Percentiles rank a stretch among this genome's conserved stretches.
Evolutionary conservation across 1,139 yeast species (phyloP).

Genomic region (Blastobotrys indianensis): DNA sequence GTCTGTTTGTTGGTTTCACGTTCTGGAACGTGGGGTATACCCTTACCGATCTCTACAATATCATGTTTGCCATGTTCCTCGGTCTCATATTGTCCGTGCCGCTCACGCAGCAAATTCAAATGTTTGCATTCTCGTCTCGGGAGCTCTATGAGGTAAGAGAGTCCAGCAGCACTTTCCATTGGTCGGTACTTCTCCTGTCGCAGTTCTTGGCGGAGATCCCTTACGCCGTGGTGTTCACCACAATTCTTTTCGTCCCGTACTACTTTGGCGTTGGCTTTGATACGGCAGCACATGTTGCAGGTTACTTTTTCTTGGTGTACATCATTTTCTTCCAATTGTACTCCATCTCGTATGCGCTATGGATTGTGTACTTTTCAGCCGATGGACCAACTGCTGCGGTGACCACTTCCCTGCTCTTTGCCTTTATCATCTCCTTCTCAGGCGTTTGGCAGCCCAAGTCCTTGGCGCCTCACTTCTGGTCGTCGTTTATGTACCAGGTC

Average conservation of each 20-base stretch:
- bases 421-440: conserved; percentile 50
- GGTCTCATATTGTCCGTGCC: conserved; percentile 48
- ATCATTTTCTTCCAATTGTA: conserved; percentile 52
- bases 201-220: conserved; percentile 53
- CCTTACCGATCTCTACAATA: conserved; percentile 46
- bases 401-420: conserved; percentile 46
- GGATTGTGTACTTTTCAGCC: conserved; percentile 53
- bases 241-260: conserved; percentile 47
- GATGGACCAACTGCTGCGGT: conserved; percentile 60
- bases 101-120: conserved; percentile 52
- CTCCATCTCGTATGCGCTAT: conserved; percentile 49
- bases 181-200: conserved; percentile 50
- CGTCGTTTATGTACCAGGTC: conserved; percentile 54
- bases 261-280: conserved; percentile 52
- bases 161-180: conserved; percentile 58
- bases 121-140: conserved; percentile 48
- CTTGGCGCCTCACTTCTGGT: conserved; percentile 52
- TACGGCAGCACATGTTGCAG: conserved; percentile 46
- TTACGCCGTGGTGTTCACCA: conserved; percentile 47
- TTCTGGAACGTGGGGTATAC: conserved; percentile 48
- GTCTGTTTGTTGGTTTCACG: conserved; percentile 51
- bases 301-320: conserved; percentile 48
- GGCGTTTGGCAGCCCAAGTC: conserved; percentile 57
- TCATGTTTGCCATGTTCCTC: conserved; percentile 48
- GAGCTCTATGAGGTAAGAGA: conserved; percentile 60